Percentiles rank a stretch among this genome's conserved stretches.
Conservation (phyloP, 2,329 filamentous ascomycete genomes). For the Hortaea werneckii region DNA sequence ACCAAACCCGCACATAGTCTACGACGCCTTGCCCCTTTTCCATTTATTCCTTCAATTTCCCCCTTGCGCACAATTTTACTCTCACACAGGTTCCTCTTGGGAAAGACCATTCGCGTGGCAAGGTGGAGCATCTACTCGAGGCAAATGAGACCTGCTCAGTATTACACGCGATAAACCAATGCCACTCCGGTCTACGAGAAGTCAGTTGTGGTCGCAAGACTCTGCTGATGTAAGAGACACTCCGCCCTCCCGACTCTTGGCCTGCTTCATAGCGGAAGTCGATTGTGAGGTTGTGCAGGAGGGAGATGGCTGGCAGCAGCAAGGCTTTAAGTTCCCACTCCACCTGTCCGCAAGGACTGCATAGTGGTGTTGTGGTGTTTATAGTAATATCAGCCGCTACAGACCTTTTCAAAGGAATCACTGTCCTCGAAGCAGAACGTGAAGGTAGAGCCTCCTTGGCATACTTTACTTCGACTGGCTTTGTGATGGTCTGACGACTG, state of each 20-base stretch:
- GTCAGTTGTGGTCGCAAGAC: constrained; percentile 1
- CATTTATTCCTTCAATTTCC: no score
- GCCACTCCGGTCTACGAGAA: constrained; percentile 8
- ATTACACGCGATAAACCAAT: constrained; percentile 42
- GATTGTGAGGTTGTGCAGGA: constrained; percentile 3
- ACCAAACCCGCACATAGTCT: no score
- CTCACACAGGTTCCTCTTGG: constrained; percentile 1
- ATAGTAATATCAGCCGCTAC: no score
- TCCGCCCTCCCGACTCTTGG: constrained; percentile 4
- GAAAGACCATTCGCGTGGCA: constrained; percentile 30
- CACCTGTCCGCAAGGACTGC: no score
- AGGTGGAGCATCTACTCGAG: constrained; percentile 45
- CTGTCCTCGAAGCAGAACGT: no score
- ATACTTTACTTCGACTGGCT: no score
- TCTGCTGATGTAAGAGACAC: constrained; percentile 6
- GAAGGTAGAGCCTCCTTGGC: no score
- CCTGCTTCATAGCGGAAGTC: background rate
- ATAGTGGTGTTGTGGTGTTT: no score
- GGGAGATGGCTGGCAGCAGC: constrained; percentile 4
- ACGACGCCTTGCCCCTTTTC: no score
- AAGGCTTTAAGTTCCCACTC: no score
- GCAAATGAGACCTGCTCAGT: constrained; percentile 44
- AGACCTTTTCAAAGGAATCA: no score
- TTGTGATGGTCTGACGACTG: no score
- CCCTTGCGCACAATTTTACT: background rate